Base-by-base conservation (phyloP, 768 basidiomycete genomes). In the Russula dissimulans region DNA sequence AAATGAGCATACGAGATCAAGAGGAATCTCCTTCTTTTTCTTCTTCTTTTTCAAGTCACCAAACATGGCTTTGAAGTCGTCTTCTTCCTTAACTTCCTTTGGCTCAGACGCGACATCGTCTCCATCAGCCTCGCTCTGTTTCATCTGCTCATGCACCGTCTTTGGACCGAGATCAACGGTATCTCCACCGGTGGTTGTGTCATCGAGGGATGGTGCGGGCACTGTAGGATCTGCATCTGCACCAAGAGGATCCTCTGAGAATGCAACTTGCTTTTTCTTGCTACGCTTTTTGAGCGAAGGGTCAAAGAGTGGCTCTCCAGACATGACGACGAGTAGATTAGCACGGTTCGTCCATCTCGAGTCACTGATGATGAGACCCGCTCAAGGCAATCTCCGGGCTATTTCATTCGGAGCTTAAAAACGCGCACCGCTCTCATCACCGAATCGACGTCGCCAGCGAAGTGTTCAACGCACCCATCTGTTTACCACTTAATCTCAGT, bases 41-140 rank as follows among this genome's bases (percentile, higher is more conserved):
- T 91, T 92, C 73, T 91, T 92, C 81, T 88, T 92, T 81, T 90
- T 92, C 71, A 91, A 69, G 70, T 90, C 91, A 3, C 86, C 89
- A 69, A 92, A 92, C 85, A 91, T 89, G 48, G 86, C 80, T 71
- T 88, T 87, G 72, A 84, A 78, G 41, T 91, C 85, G 34, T 91
- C 89, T 0, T 85, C 86, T 66, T 83, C 84, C 65, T 81, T 79
- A 65, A 75, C 78, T 64, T 80, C 79, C 69, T 75, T 73, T 31
- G 66, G 72, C 61, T 68, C 72, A 63, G 67, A 71, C 12, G 60
- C 72, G 46, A 62, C 68, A 32, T 67, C 71, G 39, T 67, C 74
- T 52, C 71, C 71, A 41, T 72, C 75, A 0, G 48, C 62, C 31
- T 68, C 71, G 52, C 75, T 78, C 62, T 77, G 74, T 68, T 81